These are phyloP conservation scores for Malus fusca DNA, from an alignment of 306 rosid genomes.

Conservation along the genomic window DNA sequence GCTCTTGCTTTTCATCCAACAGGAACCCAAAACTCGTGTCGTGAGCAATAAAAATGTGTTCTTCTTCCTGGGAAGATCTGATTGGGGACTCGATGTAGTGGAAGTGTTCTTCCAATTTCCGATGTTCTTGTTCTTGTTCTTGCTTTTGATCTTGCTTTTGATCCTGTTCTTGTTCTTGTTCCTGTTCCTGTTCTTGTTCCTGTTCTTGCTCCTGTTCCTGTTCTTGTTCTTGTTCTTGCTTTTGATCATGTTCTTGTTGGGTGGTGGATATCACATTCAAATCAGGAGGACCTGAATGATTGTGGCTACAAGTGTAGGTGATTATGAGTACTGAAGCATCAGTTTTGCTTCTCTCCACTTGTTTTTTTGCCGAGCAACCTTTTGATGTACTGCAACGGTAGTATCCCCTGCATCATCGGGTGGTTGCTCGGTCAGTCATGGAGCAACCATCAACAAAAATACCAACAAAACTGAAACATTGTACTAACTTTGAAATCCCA, in stretches of 20 bases:
- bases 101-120: slow-evolving; percentile 18
- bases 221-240: background rate
- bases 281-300: slow-evolving; percentile 64
- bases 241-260: background rate
- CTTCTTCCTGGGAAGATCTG: slow-evolving; percentile 30
- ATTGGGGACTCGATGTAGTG: slow-evolving; percentile 47
- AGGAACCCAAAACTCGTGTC: background rate
- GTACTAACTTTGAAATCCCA: background rate
- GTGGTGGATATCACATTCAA: slow-evolving; percentile 10
- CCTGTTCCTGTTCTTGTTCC: slow-evolving; percentile 4
- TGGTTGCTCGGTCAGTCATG: background rate
- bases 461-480: background rate
- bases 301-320: slow-evolving; percentile 72
- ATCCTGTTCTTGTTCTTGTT: slow-evolving; percentile 9
- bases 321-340: slow-evolving; percentile 78
- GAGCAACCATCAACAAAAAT: background rate
- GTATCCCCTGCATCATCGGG: slow-evolving; percentile 53
- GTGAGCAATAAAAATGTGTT: slow-evolving; percentile 37
- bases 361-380: slow-evolving; percentile 94
- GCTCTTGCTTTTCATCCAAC: slow-evolving; percentile 38
- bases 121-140: slow-evolving; percentile 10
- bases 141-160: slow-evolving; percentile 30
- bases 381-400: slow-evolving; percentile 82
- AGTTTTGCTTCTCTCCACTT: slow-evolving; percentile 82
- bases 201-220: slow-evolving; percentile 15